Evolutionary conservation across 2,329 filamentous ascomycete genomes (phyloP), one percentile per base, ranked within the genome.

Genomic region (Verticillium dahliae): DNA sequence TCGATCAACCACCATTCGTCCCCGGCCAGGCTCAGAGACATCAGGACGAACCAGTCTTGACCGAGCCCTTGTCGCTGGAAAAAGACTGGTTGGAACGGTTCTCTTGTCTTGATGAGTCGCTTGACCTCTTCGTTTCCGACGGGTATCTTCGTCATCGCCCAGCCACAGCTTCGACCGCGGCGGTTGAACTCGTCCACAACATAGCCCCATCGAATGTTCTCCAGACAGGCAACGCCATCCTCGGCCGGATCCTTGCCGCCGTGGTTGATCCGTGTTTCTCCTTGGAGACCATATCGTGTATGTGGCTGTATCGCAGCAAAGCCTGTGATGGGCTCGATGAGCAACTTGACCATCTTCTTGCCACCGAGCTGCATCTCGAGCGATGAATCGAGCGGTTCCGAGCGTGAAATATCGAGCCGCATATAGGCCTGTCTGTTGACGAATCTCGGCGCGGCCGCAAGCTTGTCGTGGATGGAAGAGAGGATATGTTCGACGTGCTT

Each of bases 1-100:
- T 89, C 83, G 60, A 91, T 78, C 63, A 93, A 77, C 86, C 89
- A 93, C 90, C 91, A 96, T 64, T 82, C 83, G 70, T 95, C 90
- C 60, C 91, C 90, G 69, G 82, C 81, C 69, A 90, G 80, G 70
- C 88, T 87, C 71, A 92, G 81, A 59, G 86, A 86, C 56, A 90
- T 82, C 66, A 88, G 87, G 45, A 96, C 76, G 65, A 88, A 85
- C 90, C 91, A 97, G 59, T 83, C 78, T 14, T 82, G 71, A 10
- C 81, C 81, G 91, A 93, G 96, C n/a, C 85, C 86, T 62, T 79
- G 79, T 68, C 87, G 88, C 68, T 82, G 85, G 65, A 96, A 87
- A 76, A 92, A 90, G 15, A 87, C 78, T 39, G 84, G 79, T 62
- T 88, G 85, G 63, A 87, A 81, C 59, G 86, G 79, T 59, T 89